phyloP scores from a whole-genome alignment of 139 green algal species.

The Closterium sp. region DNA sequence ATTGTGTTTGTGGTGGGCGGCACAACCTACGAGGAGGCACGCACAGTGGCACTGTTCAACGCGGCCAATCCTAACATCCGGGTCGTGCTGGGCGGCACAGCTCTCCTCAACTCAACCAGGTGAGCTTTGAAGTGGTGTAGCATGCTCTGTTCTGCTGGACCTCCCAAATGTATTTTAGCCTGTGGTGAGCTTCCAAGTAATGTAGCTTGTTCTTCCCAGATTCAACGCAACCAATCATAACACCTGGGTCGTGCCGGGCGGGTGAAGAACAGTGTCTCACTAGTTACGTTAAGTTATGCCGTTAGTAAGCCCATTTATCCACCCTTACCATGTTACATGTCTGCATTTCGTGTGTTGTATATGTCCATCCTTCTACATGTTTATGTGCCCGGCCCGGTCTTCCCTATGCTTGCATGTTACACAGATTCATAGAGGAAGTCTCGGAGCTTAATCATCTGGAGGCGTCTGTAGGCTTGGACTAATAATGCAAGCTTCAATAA shows the following conservation, averaged over 20 bases:
- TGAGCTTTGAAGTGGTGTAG: neutral
- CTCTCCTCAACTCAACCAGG: constrained; percentile 68
- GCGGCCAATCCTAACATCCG: constrained; percentile 51
- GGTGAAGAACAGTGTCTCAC: too few relatives aligned
- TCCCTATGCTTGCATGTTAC: neutral
- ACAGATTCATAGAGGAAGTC: neutral
- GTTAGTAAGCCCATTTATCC: too few relatives aligned
- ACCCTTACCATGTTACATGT: too few relatives aligned
- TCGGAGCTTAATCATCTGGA: neutral
- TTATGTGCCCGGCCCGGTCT: neutral
- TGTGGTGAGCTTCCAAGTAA: too few relatives aligned
- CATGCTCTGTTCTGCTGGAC: too few relatives aligned
- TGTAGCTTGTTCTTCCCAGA: too few relatives aligned
- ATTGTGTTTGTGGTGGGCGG: constrained; percentile 94
- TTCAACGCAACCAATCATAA: neutral
- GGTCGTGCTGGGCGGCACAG: constrained; percentile 82
- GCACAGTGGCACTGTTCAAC: constrained; percentile 77
- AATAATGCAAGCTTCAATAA: too few relatives aligned
- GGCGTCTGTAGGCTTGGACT: neutral
- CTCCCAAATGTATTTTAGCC: too few relatives aligned
- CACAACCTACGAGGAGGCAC: constrained; percentile 93
- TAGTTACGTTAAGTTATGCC: too few relatives aligned
- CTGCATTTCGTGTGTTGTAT: too few relatives aligned
- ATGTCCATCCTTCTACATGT: neutral
- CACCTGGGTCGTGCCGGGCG: too few relatives aligned